Evolutionary conservation across 139 green algal genomes (phyloP).

Genomic region (Closterium sp.): DNA sequence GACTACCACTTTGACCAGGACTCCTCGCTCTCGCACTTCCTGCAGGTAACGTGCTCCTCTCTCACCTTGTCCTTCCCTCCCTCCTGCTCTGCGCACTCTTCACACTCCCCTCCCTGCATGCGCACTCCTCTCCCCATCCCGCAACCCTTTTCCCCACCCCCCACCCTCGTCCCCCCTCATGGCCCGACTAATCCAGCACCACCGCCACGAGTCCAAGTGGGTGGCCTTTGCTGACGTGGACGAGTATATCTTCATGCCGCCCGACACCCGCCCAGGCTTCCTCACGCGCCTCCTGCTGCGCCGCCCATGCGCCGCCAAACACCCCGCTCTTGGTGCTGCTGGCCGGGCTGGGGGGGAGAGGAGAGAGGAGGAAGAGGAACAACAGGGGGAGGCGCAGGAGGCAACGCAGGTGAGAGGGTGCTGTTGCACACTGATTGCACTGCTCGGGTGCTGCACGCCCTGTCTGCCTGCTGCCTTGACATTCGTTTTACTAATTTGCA

Average conservation of each 20-base stretch:
- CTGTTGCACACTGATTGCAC: no score
- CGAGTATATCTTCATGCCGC: slow-evolving; percentile 32
- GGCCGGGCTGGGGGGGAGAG: neutral
- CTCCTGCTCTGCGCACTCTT: no score
- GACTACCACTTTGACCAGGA: slow-evolving; percentile 33
- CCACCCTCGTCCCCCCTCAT: no score
- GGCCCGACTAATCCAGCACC: neutral
- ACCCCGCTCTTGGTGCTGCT: neutral
- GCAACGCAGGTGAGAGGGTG: slow-evolving; percentile 8
- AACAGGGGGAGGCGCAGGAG: neutral
- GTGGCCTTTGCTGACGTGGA: slow-evolving; percentile 30
- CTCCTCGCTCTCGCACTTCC: neutral
- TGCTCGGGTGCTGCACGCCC: no score
- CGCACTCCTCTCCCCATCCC: no score
- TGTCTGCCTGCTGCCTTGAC: no score
- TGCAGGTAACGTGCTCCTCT: neutral
- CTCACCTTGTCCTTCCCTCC: no score
- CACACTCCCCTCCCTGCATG: no score
- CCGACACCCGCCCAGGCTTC: slow-evolving; percentile 15
- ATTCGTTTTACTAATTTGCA: no score
- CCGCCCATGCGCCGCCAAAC: neutral
- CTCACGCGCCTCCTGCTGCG: slow-evolving; percentile 10
- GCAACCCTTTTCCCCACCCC: no score
- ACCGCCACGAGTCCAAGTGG: neutral
- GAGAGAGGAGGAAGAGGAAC: neutral